Evolutionary conservation across 352 stramenopile genomes (phyloP).

Genomic region (Phytophthora sp.): DNA sequence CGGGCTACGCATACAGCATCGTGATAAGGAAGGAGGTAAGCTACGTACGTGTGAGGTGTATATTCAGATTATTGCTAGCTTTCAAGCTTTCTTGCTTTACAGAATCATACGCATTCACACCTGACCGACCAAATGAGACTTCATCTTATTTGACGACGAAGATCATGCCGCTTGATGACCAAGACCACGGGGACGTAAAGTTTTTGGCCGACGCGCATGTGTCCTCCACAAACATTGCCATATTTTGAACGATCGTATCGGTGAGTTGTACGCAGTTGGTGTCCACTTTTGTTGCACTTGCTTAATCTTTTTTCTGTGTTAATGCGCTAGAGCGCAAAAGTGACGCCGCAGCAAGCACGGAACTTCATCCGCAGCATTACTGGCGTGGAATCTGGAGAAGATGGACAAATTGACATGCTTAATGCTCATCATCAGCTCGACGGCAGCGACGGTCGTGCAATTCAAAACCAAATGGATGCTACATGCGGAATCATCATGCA

Average conservation of each 20-base stretch:
- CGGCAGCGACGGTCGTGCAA: conserved; percentile 18
- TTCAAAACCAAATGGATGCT: conserved; percentile 28
- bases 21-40: conserved; percentile 6
- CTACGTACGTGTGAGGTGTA: neutral
- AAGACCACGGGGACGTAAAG: conserved; percentile 12
- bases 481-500: conserved; percentile 18
- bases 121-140: neutral
- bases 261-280: neutral
- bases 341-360: no score
- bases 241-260: conserved; percentile 14
- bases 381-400: conserved; percentile 5
- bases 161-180: conserved; percentile 4
- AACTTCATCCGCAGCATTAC: no score
- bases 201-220: conserved; percentile 7
- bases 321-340: no score
- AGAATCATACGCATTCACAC: conserved; percentile 3
- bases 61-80: neutral
- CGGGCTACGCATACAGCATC: conserved; percentile 4
- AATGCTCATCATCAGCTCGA: conserved; percentile 14
- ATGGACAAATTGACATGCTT: conserved; percentile 14
- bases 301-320: no score
- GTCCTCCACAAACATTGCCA: conserved; percentile 7
- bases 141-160: conserved; percentile 15
- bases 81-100: neutral
- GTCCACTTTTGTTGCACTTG: no score